Base-by-base conservation (phyloP, 495 filamentous ascomycete species). In the Parmelia sp. region DNA sequence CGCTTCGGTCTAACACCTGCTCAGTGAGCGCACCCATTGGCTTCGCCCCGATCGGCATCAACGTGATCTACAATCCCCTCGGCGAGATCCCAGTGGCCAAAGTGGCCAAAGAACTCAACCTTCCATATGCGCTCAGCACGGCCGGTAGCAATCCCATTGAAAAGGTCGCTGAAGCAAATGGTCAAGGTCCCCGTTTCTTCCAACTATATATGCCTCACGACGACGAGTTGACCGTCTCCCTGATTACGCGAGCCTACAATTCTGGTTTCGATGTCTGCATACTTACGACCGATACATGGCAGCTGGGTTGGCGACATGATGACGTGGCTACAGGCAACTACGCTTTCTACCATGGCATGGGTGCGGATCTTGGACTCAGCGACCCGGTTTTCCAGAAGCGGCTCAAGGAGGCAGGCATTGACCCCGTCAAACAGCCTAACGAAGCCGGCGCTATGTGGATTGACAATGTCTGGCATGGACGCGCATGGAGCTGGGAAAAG, bases 151-250 rank as follows among this genome's bases (percentile, higher is more conserved):
- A 70, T 35, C 70, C 79, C 0, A 87, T 88, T 59, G 85, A 88
- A 67, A 76, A 78, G 37, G 86, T 88, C 0, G 84, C 73, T 5
- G 70, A 71, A 15, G 86, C 84, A 25, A 88, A 87, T 61, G 82
- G 76, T 8, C 35, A 64, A 15, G 63, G 68, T 5, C 77, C 79
- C 1, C 73, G 84, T 0, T 88, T 84, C 70, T 88, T 77, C 69
- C 86, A 89, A 70, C 75, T 90, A 1, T 90, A 89, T 72, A 80
- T 81, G 80, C 81, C 81, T 31, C 84, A 85, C 40, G 85, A 88
- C 66, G 84, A 88, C 65, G 80, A 83, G 58, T 68, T 85, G 17
- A 79, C 83, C 1, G 62, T 83, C 15, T 84, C 80, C 0, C 72
- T 88, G 57, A 71, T 88, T 3, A 73, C 73, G 11, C 79, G 85